Evolutionary conservation across 1,284 basidiomycete genomes (phyloP).

Genomic region (Phellopilus nigrolimitatus): DNA sequence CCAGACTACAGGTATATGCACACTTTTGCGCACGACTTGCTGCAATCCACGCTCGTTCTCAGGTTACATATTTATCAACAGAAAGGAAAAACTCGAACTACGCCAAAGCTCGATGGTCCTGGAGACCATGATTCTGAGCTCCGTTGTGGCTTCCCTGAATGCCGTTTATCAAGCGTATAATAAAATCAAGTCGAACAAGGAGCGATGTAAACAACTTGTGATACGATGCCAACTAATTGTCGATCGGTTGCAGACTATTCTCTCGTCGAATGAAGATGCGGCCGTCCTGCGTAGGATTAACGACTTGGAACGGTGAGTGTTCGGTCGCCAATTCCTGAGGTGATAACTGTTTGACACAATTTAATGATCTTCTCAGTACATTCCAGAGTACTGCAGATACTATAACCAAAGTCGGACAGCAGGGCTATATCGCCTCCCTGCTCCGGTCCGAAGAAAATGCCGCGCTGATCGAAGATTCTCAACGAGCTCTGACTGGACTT

Average conservation of each 20-base stretch:
- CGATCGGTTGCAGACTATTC: constrained; percentile 22
- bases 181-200: constrained; percentile 25
- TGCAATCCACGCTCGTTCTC: too few relatives aligned
- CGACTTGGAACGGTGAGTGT: constrained; percentile 22
- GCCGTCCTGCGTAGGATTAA: constrained; percentile 16
- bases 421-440: constrained; percentile 22
- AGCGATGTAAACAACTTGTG: constrained; percentile 24
- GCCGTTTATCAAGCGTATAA: constrained; percentile 25
- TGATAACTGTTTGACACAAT: not conserved
- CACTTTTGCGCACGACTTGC: too few relatives aligned
- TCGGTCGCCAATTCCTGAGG: not conserved
- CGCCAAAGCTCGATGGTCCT: constrained; percentile 9
- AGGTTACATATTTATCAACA: too few relatives aligned
- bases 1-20: too few relatives aligned
- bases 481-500: constrained; percentile 23
- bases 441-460: constrained; percentile 24
- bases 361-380: constrained; percentile 14
- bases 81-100: not conserved
- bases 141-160: constrained; percentile 22
- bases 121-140: constrained; percentile 20
- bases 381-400: constrained; percentile 22
- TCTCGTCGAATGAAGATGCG: constrained; percentile 13
- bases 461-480: constrained; percentile 22
- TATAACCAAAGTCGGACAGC: constrained; percentile 23
- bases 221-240: constrained; percentile 24